Evolutionary conservation across 2,329 filamentous ascomycete species (phyloP).

Genomic region (Neoascochyta sp.): DNA sequence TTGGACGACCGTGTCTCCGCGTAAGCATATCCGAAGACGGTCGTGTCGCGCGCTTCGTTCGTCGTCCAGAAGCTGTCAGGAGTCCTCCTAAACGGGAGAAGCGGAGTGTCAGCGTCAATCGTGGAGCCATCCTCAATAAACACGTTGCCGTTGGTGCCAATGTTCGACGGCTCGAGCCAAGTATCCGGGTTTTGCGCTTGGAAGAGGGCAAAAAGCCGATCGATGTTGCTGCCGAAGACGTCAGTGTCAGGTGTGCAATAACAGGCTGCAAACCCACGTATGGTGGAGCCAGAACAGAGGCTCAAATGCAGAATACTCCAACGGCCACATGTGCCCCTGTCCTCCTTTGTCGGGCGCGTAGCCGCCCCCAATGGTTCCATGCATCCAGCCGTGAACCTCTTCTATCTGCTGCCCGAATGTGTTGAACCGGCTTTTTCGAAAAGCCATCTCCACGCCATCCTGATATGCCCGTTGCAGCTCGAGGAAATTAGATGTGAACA

Average conservation of each 20-base stretch:
- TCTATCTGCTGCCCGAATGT: conserved; percentile 37
- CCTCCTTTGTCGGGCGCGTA: conserved; percentile 7
- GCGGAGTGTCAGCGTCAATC: conserved; percentile 46
- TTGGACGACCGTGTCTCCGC: conserved; percentile 32
- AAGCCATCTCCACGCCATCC: conserved; percentile 15
- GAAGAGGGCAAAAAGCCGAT: conserved; percentile 64
- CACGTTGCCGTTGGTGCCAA: conserved; percentile 25
- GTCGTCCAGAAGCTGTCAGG: conserved; percentile 28
- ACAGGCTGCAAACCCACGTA: conserved; percentile 30
- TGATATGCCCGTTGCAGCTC: conserved; percentile 5
- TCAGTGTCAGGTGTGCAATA: neutral
- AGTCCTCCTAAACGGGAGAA: conserved; percentile 41
- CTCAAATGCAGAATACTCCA: conserved; percentile 71
- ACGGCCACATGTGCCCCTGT: conserved; percentile 67
- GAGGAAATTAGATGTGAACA: conserved; percentile 9
- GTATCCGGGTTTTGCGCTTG: conserved; percentile 66
- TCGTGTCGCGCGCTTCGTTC: conserved; percentile 22
- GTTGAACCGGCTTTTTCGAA: conserved; percentile 8
- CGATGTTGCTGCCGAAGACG: conserved; percentile 24
- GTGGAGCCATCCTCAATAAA: conserved; percentile 37
- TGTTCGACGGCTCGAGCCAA: conserved; percentile 53
- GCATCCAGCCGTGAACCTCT: conserved; percentile 27
- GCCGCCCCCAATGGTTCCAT: conserved; percentile 46
- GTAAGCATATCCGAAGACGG: conserved; percentile 32
- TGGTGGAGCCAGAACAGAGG: conserved; percentile 53